Conservation (phyloP, 1,284 basidiomycete species). For the Tranzscheliella williamsii region DNA sequence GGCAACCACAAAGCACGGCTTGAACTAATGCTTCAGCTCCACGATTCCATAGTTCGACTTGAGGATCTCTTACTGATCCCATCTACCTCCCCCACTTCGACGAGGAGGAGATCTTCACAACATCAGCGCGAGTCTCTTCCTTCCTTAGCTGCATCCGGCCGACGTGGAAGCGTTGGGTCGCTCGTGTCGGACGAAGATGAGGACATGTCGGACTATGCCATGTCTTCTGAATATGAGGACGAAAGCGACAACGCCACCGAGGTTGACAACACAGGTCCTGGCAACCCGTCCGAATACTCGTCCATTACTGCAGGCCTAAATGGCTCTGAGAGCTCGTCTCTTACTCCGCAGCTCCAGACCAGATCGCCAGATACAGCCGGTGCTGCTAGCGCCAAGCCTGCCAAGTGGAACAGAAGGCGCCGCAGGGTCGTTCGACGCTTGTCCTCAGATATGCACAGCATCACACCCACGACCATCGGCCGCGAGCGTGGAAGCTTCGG, state of each 20-base stretch:
- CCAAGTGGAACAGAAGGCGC: slow-evolving; percentile 1
- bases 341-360: no score
- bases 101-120: background rate
- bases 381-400: no score
- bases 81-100: slow-evolving; percentile 54
- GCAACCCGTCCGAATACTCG: no score
- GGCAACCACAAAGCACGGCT: slow-evolving; percentile 69
- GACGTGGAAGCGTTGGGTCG: slow-evolving; percentile 5
- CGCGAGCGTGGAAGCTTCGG: no score
- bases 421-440: background rate
- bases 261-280: no score
- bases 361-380: no score
- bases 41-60: slow-evolving; percentile 79
- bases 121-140: background rate
- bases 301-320: no score
- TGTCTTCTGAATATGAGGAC: slow-evolving; percentile 32
- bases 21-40: slow-evolving; percentile 81
- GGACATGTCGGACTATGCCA: slow-evolving; percentile 15
- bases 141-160: no score
- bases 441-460: background rate
- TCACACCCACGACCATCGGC: background rate
- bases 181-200: slow-evolving; percentile 8
- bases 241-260: slow-evolving; percentile 14
- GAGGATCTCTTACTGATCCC: slow-evolving; percentile 77
- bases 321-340: no score